Evolutionary conservation across 495 filamentous ascomycete genomes (phyloP).

Genomic region (Clohesyomyces aquaticus): DNA sequence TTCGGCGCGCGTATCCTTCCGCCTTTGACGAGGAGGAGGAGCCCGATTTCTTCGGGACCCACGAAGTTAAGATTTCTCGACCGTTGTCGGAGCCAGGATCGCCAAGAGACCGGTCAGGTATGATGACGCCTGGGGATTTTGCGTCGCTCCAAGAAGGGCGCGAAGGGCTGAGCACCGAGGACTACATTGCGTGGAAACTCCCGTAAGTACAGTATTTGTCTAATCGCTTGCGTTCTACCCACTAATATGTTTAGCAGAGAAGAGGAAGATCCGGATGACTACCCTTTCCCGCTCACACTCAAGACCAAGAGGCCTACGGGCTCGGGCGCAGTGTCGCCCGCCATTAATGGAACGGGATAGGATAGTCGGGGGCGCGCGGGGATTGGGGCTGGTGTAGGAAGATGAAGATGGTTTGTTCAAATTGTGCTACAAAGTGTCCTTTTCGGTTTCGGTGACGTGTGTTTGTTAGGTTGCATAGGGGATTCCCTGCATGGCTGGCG

Average conservation of each 20-base stretch:
- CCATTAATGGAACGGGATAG: constrained; percentile 20
- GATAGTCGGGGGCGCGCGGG: no score
- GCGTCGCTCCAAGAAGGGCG: constrained; percentile 91
- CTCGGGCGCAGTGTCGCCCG: constrained; percentile 19
- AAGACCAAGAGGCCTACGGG: constrained; percentile 44
- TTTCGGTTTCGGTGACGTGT: neutral
- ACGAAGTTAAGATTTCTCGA: constrained; percentile 89
- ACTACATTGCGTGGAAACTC: constrained; percentile 96
- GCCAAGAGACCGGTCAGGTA: constrained; percentile 84
- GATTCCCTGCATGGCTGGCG: constrained; percentile 22
- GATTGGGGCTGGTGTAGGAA: constrained; percentile 1
- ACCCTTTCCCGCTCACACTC: constrained; percentile 87
- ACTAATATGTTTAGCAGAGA: constrained; percentile 50
- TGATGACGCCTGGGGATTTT: constrained; percentile 99
- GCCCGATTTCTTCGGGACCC: constrained; percentile 81
- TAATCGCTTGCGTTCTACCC: neutral
- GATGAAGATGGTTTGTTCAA: neutral
- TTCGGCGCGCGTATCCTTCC: constrained; percentile 86
- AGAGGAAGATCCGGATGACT: constrained; percentile 94
- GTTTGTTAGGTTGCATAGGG: constrained; percentile 17
- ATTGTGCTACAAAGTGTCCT: neutral
- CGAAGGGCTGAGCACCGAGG: constrained; percentile 92
- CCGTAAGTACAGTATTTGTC: constrained; percentile 67
- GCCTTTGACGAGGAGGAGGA: constrained; percentile 75
- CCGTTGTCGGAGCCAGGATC: constrained; percentile 93